Base-by-base conservation (phyloP, 352 stramenopile genomes). In the Peronospora tabacina region DNA sequence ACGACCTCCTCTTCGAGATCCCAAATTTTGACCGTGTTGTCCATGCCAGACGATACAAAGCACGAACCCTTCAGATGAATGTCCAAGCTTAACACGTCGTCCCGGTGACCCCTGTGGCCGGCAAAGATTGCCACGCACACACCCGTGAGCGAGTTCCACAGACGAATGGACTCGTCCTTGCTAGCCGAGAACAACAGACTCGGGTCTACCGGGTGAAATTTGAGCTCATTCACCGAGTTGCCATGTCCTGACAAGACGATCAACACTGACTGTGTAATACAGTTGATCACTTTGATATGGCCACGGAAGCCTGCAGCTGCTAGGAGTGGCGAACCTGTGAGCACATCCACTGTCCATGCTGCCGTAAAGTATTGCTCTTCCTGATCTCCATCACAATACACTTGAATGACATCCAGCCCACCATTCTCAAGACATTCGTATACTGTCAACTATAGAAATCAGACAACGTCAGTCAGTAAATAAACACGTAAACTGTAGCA, bases 1-100 rank as follows among this genome's bases (percentile, higher is more conserved):
- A 95, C 70, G 1, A 69, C 66, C 11, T 75, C 61, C 30, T 82
- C 70, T 39, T 91, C 77, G 15, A 96, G 72, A 50, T 89, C 81
- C 93, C 93, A 98, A n/a, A 98, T 67, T 53, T 97, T 97, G 46
- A 97, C 72, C 6, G 72, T 95, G 57, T 95, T 96, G 67, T 98
- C 93, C 76, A 96, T 96, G 16, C 87, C 89, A 0, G 72, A 72
- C 16, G 76, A 93, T 29, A 87, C 86, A 60, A 97, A 96, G 60
- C 76, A 90, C 16, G 75, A 71, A 11, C 92, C 92, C 36, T 81
- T 79, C n/a, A 87, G 55, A 55, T 97, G 90, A 41, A 95, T 72
- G 39, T 90, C 84, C n/a, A 94, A 47, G 44, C 72, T 93, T 44
- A 98, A 44, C 5, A 98, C 86, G 37, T 95, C 76, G 39, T 95